Evolutionary conservation across 768 basidiomycete species (phyloP).

Genomic region (Albatrellus ellisii): DNA sequence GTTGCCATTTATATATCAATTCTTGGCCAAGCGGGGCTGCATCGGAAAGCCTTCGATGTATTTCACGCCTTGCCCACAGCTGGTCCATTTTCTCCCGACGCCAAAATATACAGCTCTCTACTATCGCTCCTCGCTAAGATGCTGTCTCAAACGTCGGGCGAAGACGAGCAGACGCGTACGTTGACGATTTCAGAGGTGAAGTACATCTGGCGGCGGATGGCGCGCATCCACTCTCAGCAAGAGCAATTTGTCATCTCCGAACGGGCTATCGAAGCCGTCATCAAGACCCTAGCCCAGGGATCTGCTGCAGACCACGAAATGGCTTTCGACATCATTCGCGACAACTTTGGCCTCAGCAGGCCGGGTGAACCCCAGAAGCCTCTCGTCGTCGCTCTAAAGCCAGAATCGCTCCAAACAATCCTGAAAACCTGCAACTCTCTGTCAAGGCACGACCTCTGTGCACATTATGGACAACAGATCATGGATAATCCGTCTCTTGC

Average conservation of each 20-base stretch:
- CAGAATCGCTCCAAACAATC: conserved; percentile 37
- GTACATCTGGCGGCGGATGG: conserved; percentile 55
- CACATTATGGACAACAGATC: conserved; percentile 47
- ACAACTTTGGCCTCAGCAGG: conserved; percentile 47
- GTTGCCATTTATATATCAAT: conserved; percentile 53
- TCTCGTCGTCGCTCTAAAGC: conserved; percentile 27
- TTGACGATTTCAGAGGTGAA: conserved; percentile 54
- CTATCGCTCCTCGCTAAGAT: conserved; percentile 34
- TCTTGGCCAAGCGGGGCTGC: conserved; percentile 43
- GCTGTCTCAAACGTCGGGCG: conserved; percentile 10
- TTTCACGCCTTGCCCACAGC: conserved; percentile 54
- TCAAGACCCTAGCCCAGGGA: conserved; percentile 45
- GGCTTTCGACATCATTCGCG: conserved; percentile 47
- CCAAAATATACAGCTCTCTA: conserved; percentile 51
- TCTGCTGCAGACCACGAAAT: conserved; percentile 45
- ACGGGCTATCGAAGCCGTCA: conserved; percentile 34
- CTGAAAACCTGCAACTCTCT: conserved; percentile 42
- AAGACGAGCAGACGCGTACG: conserved; percentile 14
- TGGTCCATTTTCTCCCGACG: conserved; percentile 48
- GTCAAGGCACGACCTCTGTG: conserved; percentile 31
- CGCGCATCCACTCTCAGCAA: conserved; percentile 34
- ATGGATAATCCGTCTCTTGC: conserved; percentile 28
- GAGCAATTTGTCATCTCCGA: conserved; percentile 39
- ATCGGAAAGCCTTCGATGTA: conserved; percentile 64
- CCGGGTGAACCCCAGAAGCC: conserved; percentile 28